phyloP scores from a whole-genome alignment of 805 yeast species.

The Pichia paraexigua region DNA sequence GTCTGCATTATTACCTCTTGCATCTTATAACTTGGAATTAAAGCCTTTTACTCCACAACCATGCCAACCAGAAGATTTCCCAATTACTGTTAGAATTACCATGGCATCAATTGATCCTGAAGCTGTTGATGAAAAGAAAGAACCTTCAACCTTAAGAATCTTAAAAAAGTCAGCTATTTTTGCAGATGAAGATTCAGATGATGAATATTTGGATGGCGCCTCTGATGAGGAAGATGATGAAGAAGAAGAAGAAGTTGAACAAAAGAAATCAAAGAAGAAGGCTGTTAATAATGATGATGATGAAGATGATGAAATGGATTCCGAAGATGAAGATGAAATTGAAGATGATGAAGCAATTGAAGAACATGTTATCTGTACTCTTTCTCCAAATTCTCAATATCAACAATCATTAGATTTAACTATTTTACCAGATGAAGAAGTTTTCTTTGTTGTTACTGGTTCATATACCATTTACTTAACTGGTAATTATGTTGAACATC shows the following conservation, averaged over 20 bases:
- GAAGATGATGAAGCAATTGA: constrained; percentile 70
- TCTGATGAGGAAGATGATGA: constrained; percentile 34
- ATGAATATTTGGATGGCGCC: constrained; percentile 40
- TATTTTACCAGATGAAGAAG: constrained; percentile 89
- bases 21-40: constrained; percentile 78
- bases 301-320: constrained; percentile 43
- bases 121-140: constrained; percentile 68
- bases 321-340: constrained; percentile 47
- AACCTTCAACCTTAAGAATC: constrained; percentile 85
- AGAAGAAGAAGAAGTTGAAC: constrained; percentile 24
- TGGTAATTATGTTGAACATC: constrained; percentile 96
- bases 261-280: constrained; percentile 22
- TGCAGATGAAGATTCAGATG: constrained; percentile 39
- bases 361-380: constrained; percentile 81
- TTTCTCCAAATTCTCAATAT: constrained; percentile 73
- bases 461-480: constrained; percentile 86
- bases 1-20: constrained; percentile 74
- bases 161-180: constrained; percentile 53
- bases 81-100: constrained; percentile 84
- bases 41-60: constrained; percentile 83
- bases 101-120: constrained; percentile 95
- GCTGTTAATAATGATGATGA: constrained; percentile 30
- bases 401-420: constrained; percentile 91
- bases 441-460: constrained; percentile 90
- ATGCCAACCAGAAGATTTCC: constrained; percentile 79